Percentiles rank a stretch among this genome's conserved stretches.
Evolutionary conservation across 352 stramenopile genomes (phyloP).

Genomic region (Globisporangium nunn): DNA sequence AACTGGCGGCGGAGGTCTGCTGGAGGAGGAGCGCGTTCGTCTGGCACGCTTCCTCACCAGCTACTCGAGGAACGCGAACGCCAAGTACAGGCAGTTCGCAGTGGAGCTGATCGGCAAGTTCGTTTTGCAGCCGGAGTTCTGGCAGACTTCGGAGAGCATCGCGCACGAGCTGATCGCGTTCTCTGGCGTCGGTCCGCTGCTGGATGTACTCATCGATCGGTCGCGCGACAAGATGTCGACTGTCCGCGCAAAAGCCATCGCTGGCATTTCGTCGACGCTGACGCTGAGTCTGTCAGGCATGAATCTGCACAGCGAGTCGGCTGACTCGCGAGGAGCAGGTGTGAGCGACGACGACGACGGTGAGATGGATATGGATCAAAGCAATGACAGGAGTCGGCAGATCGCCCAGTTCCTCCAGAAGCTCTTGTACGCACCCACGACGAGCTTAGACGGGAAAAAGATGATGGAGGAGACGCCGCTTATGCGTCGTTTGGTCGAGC

Average conservation of each 20-base stretch:
- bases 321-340: slow-evolving; percentile 3
- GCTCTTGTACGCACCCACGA: slow-evolving; percentile 35
- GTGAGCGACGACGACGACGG: slow-evolving; percentile 18
- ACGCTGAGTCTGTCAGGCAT: slow-evolving; percentile 42
- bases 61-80: slow-evolving; percentile 65
- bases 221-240: slow-evolving; percentile 73
- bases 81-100: slow-evolving; percentile 76
- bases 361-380: slow-evolving; percentile 7
- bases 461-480: slow-evolving; percentile 48
- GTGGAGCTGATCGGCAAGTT: slow-evolving; percentile 70
- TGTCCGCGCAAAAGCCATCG: slow-evolving; percentile 77
- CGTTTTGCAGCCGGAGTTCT: slow-evolving; percentile 50
- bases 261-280: slow-evolving; percentile 57
- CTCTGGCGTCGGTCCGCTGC: slow-evolving; percentile 41
- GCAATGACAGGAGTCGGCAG: slow-evolving; percentile 11
- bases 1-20: slow-evolving; percentile 16
- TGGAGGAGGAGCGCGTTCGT: slow-evolving; percentile 47
- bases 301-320: slow-evolving; percentile 2
- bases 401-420: slow-evolving; percentile 45
- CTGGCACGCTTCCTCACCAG: slow-evolving; percentile 64
- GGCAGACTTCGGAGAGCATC: slow-evolving; percentile 24
- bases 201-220: slow-evolving; percentile 68
- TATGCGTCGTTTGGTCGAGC: slow-evolving; percentile 55
- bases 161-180: slow-evolving; percentile 34
- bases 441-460: slow-evolving; percentile 21